A percentile compares a stretch with the other conserved stretches of the same genome.
Conservation (phyloP, 2,329 filamentous ascomycete species). For the Colletotrichum coccodes region DNA sequence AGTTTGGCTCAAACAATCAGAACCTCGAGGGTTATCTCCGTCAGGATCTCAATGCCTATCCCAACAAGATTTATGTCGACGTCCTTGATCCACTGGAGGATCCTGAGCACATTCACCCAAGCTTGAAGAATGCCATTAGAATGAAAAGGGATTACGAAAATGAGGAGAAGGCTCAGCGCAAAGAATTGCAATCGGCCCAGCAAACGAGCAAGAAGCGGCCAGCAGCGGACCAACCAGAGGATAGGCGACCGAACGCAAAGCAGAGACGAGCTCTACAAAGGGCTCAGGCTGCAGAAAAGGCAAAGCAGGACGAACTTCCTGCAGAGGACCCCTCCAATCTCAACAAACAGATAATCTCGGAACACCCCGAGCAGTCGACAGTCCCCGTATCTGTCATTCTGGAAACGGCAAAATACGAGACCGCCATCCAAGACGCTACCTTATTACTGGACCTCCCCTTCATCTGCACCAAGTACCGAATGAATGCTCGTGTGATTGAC, state of each 20-base stretch:
- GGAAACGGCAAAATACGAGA: slow-evolving; percentile 50
- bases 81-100: slow-evolving; percentile 54
- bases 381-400: slow-evolving; percentile 53
- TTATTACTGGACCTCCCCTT: slow-evolving; percentile 71
- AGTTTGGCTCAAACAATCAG: slow-evolving; percentile 58
- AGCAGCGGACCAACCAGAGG: slow-evolving; percentile 24
- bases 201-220: slow-evolving; percentile 33
- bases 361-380: slow-evolving; percentile 49
- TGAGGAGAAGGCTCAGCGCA: slow-evolving; percentile 51
- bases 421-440: slow-evolving; percentile 50
- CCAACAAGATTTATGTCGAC: slow-evolving; percentile 66
- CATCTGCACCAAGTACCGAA: slow-evolving; percentile 76
- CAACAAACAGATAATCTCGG: slow-evolving; percentile 58
- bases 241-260: slow-evolving; percentile 37
- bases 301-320: slow-evolving; percentile 38
- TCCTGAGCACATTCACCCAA: slow-evolving; percentile 54
- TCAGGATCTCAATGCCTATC: slow-evolving; percentile 59
- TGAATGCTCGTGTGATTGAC: slow-evolving; percentile 81
- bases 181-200: slow-evolving; percentile 41
- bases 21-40: slow-evolving; percentile 80
- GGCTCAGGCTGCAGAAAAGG: slow-evolving; percentile 13
- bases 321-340: slow-evolving; percentile 40
- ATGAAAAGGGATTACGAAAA: slow-evolving; percentile 74
- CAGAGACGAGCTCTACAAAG: slow-evolving; percentile 31
- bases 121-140: slow-evolving; percentile 66